Base-by-base conservation (phyloP, 768 basidiomycete species). In the Tricholoma sp. region DNA sequence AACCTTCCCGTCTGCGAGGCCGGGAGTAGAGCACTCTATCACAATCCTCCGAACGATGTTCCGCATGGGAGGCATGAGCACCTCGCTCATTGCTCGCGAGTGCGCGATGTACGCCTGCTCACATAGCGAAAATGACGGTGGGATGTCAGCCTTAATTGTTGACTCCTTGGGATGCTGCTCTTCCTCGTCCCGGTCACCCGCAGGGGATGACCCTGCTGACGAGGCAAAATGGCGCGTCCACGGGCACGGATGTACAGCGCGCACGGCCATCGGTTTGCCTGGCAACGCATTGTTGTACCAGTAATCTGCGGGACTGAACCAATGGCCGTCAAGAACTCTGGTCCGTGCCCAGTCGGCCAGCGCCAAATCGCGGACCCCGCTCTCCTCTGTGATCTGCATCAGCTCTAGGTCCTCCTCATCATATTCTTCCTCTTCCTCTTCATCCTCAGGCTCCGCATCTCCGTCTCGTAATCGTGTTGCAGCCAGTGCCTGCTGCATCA, bases 261-360 rank as follows among this genome's bases (percentile, higher is more conserved):
- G 63, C 10, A 74, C 76, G 44, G 56, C 72, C 51, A 57, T 65
- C 54, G 67, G 70, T 61, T 68, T 73, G 53, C 78, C 80, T 31
- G 65, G 74, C 56, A 70, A 66, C 4, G 61, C 59, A 55, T 76
- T 65, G 9, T 72, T 68, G 51, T 82, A 88, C 79, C 80, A 89
- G 47, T 82, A 75, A 65, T 91, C 89, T 0, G 83, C 86, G 9
- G 89, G 89, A 50, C 80, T 85, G 44, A 84, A 69, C 89, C 89
- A 91, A 61, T 83, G 78, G 2, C 89, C 89, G 54, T 91, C 88
- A 17, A 91, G 69, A 49, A 91, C 84, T 48, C 88, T 72, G 18
- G 75, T 77, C 33, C 89, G 76, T 5, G 86, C 86, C 86, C 87
- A 90, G 60, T 88, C 88, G 11, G 78, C 75, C 52, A 90, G 70